Evolutionary conservation across 2,329 filamentous ascomycete genomes (phyloP), one percentile per base, ranked within the genome.

Genomic region (Phyllosticta citribraziliensis): DNA sequence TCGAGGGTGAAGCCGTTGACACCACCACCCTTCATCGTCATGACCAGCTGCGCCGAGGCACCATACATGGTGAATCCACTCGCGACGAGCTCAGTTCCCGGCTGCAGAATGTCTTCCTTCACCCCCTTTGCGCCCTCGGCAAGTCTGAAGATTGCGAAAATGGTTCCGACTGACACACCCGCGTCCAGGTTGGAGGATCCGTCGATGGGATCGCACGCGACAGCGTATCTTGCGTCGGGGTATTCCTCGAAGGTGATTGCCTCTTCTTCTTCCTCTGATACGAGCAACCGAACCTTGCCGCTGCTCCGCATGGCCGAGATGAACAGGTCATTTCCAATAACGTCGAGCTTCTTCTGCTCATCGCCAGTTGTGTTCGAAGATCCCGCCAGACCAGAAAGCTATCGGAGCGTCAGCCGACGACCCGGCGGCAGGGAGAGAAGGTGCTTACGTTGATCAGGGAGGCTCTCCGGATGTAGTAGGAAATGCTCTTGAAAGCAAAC

Each of bases 11-110:
- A 99, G 70, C 94, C 94, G 77, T 97, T 97, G 76, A 99, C 94
- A 64, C 79, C 84, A 65, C 92, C 89, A 67, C 87, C 90, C 77
- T 88, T 89, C 91, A 97, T 97, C 67, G 94, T 99, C 72, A 99
- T 88, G 70, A 99, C 94, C 54, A 99, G 83, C 79, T 97, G 93
- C 3, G 94, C 87, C 2, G 92, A 97, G 67, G 94, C 94, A 72
- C 94, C 94, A 78, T 99, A 99, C 94, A 99, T 99, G 76, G 94
- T 99, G 83, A 99, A 99, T n/a, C 94, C 94, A 22, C 90, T 87
- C 40, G 94, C 93, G 20, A 97, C 84, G 66, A 97, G 84, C 76
- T 97, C 92, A 1, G 89, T 93, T 61, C 94, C 94, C 0, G 94
- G 89, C 75, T 86, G 87, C 63, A 97, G 83, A 64, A 99, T 84